Evolutionary conservation across 345 rosid species (phyloP), one percentile per base, ranked within the genome.

Genomic region (Kernera saxatilis): DNA sequence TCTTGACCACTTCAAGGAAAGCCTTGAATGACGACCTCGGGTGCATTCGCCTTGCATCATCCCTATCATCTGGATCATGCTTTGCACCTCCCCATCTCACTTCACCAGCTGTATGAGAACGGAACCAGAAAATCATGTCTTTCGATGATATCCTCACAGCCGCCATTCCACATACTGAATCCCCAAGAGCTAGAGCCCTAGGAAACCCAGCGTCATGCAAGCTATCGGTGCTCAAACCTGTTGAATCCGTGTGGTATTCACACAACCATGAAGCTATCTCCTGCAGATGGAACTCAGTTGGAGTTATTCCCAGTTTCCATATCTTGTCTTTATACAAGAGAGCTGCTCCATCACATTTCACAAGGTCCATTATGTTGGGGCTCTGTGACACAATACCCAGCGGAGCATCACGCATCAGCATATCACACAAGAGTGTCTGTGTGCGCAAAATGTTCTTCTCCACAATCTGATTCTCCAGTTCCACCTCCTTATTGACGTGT

Each of bases 11-110:
- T 73, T 90, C 96, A 39, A 90, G 93, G 64, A 93, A 93, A 41
- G 98, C 98, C 85, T 86, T 87, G 84, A 90, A 93, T 1, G 98
- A 93, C 18, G 98, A 90, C 75, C 98, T 89, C 3, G 98, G 98
- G 67, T 93, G 93, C 98, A 93, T 93, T 77, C 77, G 87, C 79
- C 89, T 82, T 5, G 84, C 84, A 69, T 93, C 94, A 59, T 93
- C 96, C 75, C 80, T 84, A 78, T 82, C 88, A 25, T 82, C 89
- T 29, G 82, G 86, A 65, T 93, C 92, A 74, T 93, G 93, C 80
- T 83, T 90, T 46, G 92, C 97, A 73, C 98, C 98, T 79, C 98
- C 98, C 98, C 98, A 90, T 36, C 84, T 83, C 68, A 90, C 70
- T 79, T 88, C 97, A 0, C 96, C 85, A 44, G 97, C 93, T 9